Evolutionary conservation across 192 early-diverging fungal species (phyloP).

Genomic region (Linnemannia elongata): DNA sequence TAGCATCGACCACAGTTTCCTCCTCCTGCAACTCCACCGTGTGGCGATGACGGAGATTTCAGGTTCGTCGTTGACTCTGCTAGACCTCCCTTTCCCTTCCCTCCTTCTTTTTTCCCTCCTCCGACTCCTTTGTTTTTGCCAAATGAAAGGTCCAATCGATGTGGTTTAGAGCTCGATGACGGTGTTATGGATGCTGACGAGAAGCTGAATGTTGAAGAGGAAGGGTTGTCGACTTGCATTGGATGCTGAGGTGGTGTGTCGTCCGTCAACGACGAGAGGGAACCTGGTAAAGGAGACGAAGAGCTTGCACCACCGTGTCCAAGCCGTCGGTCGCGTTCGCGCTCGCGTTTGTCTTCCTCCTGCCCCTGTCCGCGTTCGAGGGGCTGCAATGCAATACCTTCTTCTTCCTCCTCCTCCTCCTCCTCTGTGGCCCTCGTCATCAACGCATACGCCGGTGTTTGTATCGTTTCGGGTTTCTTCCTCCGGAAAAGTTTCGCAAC

Average conservation of each 20-base stretch:
- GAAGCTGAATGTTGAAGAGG: neutral
- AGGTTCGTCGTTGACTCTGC: neutral
- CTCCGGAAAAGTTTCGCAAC: constrained; percentile 6
- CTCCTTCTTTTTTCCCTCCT: neutral
- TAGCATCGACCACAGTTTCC: neutral
- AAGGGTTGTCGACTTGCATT: neutral
- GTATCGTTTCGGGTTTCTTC: neutral
- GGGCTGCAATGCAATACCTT: neutral
- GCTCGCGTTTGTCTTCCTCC: neutral
- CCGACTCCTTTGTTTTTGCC: neutral
- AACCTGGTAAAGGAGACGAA: neutral
- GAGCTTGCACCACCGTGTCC: neutral
- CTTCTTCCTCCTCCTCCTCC: neutral
- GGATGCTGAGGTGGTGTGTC: neutral
- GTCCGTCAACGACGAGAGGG: neutral
- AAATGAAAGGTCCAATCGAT: constrained; percentile 6
- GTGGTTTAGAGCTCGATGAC: neutral
- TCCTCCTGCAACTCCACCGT: neutral
- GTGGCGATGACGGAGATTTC: constrained; percentile 3
- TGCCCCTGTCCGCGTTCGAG: constrained; percentile 3
- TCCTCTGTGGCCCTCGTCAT: neutral
- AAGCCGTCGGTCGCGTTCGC: neutral
- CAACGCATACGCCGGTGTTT: neutral
- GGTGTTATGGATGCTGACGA: neutral
- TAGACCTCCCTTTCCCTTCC: neutral